These are phyloP conservation scores for Ziziphus jujuba DNA, from an alignment of 306 rosid species.

Conservation along the genomic window DNA sequence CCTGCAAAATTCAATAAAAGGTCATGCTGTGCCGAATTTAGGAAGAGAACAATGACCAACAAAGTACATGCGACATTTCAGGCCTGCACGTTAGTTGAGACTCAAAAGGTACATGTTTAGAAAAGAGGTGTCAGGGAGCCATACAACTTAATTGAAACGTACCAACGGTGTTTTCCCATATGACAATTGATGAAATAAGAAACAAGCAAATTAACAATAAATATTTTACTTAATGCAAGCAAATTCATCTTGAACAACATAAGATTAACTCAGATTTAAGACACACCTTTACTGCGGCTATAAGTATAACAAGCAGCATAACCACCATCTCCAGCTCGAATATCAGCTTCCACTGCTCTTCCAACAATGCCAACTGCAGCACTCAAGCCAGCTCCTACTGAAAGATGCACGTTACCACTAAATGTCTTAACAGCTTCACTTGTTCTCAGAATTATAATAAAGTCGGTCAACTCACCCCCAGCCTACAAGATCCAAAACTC, in stretches of 20 bases:
- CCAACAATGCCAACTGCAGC: conserved; percentile 91
- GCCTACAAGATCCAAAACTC: conserved; percentile 41
- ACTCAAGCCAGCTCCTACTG: conserved; percentile 92
- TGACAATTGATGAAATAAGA: no score
- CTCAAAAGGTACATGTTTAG: no score
- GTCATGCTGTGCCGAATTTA: conserved; percentile 3
- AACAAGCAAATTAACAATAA: no score
- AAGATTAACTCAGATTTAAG: background rate
- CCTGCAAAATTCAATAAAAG: conserved; percentile 48
- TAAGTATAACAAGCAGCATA: conserved; percentile 86
- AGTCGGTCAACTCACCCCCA: conserved; percentile 97
- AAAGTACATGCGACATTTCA: no score
- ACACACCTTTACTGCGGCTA: conserved; percentile 91
- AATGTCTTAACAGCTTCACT: conserved; percentile 80
- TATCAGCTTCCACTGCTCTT: conserved; percentile 87
- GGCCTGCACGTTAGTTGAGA: no score
- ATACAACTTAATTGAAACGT: no score
- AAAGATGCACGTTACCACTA: conserved; percentile 70
- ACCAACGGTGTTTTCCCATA: no score
- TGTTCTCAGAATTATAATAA: conserved; percentile 81
- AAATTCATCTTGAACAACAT: no score
- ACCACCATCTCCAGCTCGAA: conserved; percentile 99
- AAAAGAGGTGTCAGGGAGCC: no score
- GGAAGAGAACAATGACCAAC: background rate
- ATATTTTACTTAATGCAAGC: background rate